Conservation (phyloP, 805 yeast species). For the Ogataea trehaloabstinens region DNA sequence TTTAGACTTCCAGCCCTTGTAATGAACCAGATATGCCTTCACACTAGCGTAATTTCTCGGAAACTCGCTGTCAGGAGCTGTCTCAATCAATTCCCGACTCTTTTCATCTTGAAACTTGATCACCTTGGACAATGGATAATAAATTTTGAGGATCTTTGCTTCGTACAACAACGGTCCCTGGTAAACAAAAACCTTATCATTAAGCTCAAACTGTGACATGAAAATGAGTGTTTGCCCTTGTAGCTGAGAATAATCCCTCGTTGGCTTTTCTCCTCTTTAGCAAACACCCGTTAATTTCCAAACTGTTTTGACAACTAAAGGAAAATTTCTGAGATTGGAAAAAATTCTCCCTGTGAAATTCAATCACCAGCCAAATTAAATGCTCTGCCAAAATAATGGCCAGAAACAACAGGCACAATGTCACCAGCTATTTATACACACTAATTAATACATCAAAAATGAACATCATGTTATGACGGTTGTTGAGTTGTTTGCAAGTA, state of each 20-base stretch:
- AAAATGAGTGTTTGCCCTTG: too few species aligned
- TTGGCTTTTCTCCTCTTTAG: background rate
- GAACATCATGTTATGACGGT: background rate
- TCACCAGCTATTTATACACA: background rate
- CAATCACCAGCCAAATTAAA: too few species aligned
- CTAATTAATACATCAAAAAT: background rate
- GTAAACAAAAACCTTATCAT: slow-evolving; percentile 61
- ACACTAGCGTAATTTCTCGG: slow-evolving; percentile 16
- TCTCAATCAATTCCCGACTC: slow-evolving; percentile 38
- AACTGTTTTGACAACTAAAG: slow-evolving; percentile 8
- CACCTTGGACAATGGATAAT: slow-evolving; percentile 48
- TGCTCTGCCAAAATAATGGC: too few species aligned
- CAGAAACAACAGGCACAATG: too few species aligned
- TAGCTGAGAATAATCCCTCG: too few species aligned
- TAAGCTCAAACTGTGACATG: slow-evolving; percentile 19
- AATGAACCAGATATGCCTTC: slow-evolving; percentile 65
- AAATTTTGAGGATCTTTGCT: slow-evolving; percentile 71
- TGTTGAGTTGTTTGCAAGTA: too few species aligned
- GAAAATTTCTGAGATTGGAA: too few species aligned
- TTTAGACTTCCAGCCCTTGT: slow-evolving; percentile 91
- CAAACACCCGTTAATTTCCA: background rate
- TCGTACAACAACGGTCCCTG: slow-evolving; percentile 91
- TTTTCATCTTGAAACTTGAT: slow-evolving; percentile 30
- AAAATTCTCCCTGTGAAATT: too few species aligned
- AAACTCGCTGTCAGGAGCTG: slow-evolving; percentile 22